Evolutionary conservation across 768 basidiomycete species (phyloP).

Genomic region (Suillus ampliporus): DNA sequence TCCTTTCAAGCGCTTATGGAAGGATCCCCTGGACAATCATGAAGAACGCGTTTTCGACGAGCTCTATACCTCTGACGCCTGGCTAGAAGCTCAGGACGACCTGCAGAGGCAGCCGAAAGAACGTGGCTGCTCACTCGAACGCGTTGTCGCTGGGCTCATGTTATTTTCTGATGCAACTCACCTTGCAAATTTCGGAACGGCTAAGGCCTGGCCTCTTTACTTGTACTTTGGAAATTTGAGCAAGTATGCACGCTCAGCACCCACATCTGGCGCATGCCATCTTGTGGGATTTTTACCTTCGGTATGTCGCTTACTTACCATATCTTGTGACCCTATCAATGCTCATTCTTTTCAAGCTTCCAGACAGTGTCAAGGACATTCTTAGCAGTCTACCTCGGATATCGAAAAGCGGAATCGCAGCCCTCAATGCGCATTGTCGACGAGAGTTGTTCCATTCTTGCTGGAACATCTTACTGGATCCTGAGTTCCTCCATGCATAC

Average conservation of each 20-base stretch:
- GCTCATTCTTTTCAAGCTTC: conserved; percentile 15
- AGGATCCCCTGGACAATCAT: conserved; percentile 1
- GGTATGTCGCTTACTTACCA: not conserved
- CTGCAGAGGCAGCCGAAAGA: conserved; percentile 19
- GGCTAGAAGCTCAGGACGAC: conserved; percentile 22
- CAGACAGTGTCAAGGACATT: conserved; percentile 21
- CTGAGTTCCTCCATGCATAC: conserved; percentile 30
- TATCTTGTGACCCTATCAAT: too few species aligned
- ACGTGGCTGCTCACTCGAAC: conserved; percentile 20
- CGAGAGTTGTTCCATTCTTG: conserved; percentile 30
- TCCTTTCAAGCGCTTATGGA: conserved; percentile 29
- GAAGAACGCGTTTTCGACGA: conserved; percentile 22
- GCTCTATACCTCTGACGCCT: conserved; percentile 23
- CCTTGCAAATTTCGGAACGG: conserved; percentile 24
- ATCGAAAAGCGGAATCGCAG: not conserved
- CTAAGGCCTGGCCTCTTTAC: conserved; percentile 22
- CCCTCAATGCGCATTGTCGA: conserved; percentile 19
- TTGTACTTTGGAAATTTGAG: conserved; percentile 14
- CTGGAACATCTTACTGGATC: conserved; percentile 27
- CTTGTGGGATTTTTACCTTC: conserved; percentile 26
- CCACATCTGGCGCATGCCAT: conserved; percentile 22
- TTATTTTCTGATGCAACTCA: conserved; percentile 20
- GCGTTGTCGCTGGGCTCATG: conserved; percentile 4
- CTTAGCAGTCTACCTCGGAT: conserved; percentile 7
- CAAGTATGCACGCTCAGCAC: conserved; percentile 12